Base-by-base conservation (phyloP, 108 stramenopile genomes). In the Conticribra weissflogii region DNA sequence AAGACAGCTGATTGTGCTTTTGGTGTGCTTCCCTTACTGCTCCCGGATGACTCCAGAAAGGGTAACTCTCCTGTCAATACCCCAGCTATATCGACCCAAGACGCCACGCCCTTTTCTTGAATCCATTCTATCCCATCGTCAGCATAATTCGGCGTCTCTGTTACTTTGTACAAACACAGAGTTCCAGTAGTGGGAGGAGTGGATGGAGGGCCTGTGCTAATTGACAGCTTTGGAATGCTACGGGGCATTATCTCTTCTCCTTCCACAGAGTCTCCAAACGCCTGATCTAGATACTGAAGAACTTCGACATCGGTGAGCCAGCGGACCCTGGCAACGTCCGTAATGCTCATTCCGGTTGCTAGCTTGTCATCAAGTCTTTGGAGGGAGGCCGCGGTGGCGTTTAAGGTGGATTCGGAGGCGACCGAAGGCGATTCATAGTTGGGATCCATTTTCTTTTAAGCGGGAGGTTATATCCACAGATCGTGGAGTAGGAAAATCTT, bases 181-280 rank as follows among this genome's bases (percentile, higher is more conserved):
- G 50, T 51, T 4, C 50, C 50, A 51, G 50, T 51, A 18, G 50
- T 51, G 50, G 50, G 50, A 17, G 50, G 50, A 16, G 4, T 51
- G 16, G 50, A 19, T 3, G 50, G 50, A 19, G 50, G 50, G 4
- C 16, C 16, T 18, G 16, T 51, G 18, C 16, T 14, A 4, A 51
- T 51, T 51, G 50, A 3, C 16, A 19, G 18, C 18, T 51, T 18
- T 4, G n/a, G n/a, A n/a, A n/a, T n/a, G n/a, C n/a, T n/a, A n/a
- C n/a, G n/a, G 16, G 50, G 19, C 16, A 19, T 3, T 4, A 19
- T 51, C 16, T 18, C 16, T 51, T 41, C 36, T 41, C 36, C 36
- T 12, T 9, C 12, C 12, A 18, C 4, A 3, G 50, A 9, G 4
- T n/a, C n/a, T n/a, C n/a, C n/a, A n/a, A n/a, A n/a, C n/a, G 50